Evolutionary conservation across 2,329 filamentous ascomycete species (phyloP), one percentile per base, ranked within the genome.

Genomic region (Amphichorda felina): DNA sequence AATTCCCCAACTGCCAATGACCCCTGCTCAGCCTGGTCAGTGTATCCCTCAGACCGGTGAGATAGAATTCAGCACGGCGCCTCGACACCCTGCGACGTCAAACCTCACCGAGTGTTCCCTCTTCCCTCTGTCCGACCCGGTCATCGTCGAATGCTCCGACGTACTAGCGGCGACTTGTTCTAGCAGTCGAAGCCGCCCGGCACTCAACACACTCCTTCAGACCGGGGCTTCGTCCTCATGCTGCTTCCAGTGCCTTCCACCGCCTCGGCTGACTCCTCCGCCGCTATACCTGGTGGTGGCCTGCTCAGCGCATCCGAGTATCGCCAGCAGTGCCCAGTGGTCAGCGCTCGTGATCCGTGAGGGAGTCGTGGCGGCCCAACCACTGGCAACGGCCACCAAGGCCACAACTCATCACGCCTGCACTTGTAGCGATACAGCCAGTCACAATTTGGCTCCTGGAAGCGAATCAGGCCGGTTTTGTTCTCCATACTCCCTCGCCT

Each of bases 31-130:
- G 13, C 31, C 31, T 33, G 31, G n/a, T 21, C 40, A 36, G 41
- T 45, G 50, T 57, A 58, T 56, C 56, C 56, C 56, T 59, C 56
- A 57, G 53, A 59, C 54, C 54, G 55, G 51, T 53, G 43, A 55
- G 51, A 58, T 56, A 59, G 55, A 57, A 53, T 55, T 54, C 54
- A 60, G 54, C 52, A 59, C 54, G 51, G 46, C 49, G 49, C 49
- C n/a, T 13, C 31, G 5, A 10, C 15, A n/a, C 22, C 28, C n/a
- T 15, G 17, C 21, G 21, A 24, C 21, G 6, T 6, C 21, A 24
- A n/a, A 48, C 46, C 50, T 60, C 56, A 60, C 57, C 57, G 57
- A 57, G 54, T n/a, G n/a, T 7, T 21, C 25, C 6, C 24, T 35
- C 21, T 36, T 14, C 19, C 22, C 27, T 30, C 16, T 31, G 19